phyloP scores from a whole-genome alignment of 257 asterid species.

The Orobanche coerulescens region DNA sequence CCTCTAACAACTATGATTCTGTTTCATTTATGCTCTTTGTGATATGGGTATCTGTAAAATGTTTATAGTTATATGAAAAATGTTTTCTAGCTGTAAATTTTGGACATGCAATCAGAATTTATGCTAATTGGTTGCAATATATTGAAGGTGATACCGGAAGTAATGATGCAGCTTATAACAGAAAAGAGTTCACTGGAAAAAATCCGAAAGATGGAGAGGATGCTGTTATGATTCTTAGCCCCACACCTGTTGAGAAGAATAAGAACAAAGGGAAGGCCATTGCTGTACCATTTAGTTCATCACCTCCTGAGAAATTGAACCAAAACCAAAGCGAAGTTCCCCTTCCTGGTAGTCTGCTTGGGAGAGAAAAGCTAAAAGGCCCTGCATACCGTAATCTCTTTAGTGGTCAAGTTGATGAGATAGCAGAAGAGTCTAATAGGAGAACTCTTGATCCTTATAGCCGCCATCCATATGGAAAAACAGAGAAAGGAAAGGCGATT shows the following conservation, averaged over 20 bases:
- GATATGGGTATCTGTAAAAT: background rate
- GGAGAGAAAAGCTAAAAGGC: constrained; percentile 8
- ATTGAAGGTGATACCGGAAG: constrained; percentile 31
- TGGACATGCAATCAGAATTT: constrained; percentile 1
- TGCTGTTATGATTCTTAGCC: constrained; percentile 19
- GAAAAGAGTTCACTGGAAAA: constrained; percentile 19
- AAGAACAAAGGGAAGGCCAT: constrained; percentile 34
- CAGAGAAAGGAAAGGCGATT: constrained; percentile 20
- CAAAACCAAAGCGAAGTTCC: constrained; percentile 6
- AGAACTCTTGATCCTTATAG: constrained; percentile 17
- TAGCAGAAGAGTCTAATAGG: constrained; percentile 21
- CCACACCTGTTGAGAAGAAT: constrained; percentile 26
- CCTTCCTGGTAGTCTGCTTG: constrained; percentile 15
- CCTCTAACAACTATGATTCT: too few relatives aligned
- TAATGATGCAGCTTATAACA: constrained; percentile 17
- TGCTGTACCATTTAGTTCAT: constrained; percentile 21
- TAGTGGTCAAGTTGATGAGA: constrained; percentile 26
- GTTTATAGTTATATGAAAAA: background rate
- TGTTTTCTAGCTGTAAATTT: background rate
- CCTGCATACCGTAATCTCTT: constrained; percentile 8
- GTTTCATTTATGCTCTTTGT: constrained; percentile 1
- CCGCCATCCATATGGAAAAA: constrained; percentile 17
- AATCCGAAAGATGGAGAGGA: constrained; percentile 16
- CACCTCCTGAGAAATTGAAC: constrained; percentile 16
- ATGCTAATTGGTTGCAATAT: constrained; percentile 7